A percentile compares a stretch with the other conserved stretches of the same genome.
Conservation (phyloP, 2,329 filamentous ascomycete species). For the Dryadomyces quercus-mongolicae region DNA sequence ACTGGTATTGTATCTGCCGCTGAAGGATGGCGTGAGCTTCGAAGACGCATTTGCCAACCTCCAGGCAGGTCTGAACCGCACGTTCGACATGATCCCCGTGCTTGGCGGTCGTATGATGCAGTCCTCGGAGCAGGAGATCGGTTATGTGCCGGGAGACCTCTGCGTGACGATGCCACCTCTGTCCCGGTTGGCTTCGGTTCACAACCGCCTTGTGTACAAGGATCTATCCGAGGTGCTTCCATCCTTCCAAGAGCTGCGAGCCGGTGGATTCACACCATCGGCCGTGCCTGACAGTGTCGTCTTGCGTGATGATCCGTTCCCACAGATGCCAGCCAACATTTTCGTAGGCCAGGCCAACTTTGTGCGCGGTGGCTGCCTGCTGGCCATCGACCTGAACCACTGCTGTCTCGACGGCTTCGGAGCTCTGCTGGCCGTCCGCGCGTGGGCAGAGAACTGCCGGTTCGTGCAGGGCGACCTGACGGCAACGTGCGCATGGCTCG, state of each 20-base stretch:
- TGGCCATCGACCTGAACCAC: conserved; percentile 3
- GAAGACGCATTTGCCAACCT: background rate
- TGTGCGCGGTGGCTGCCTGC: conserved; percentile 1
- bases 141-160: background rate
- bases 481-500: background rate
- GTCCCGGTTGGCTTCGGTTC: background rate
- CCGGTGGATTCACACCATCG: background rate
- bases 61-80: background rate
- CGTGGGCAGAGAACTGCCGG: conserved; percentile 3
- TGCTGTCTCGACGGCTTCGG: conserved; percentile 3
- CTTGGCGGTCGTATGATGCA: conserved; percentile 2
- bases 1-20: background rate
- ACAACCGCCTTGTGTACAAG: background rate
- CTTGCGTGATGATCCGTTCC: conserved; percentile 3
- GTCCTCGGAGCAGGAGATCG: background rate
- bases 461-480: background rate
- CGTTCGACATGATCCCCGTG: background rate
- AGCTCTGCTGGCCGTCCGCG: background rate
- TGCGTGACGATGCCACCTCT: background rate
- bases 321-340: background rate
- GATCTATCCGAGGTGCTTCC: conserved; percentile 1
- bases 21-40: background rate
- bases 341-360: conserved; percentile 3
- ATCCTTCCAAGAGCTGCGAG: background rate
- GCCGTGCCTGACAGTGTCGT: background rate